Evolutionary conservation across 2,329 filamentous ascomycete genomes (phyloP).

Genomic region (Chaetomium globosum): DNA sequence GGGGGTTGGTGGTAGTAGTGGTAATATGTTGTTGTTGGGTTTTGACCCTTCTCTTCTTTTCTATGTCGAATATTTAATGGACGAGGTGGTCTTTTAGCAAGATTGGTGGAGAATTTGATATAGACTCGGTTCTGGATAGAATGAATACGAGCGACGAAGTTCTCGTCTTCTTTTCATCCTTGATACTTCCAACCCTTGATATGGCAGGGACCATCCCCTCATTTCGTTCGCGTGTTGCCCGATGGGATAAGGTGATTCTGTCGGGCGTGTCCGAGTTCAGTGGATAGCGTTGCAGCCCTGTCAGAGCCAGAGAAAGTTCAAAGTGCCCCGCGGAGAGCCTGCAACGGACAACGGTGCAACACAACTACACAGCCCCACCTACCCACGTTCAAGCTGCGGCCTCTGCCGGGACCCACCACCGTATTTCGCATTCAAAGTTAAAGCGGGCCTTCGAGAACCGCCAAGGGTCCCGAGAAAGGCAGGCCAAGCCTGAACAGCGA

Average conservation of each 20-base stretch:
- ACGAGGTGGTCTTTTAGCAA: neutral
- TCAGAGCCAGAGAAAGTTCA: neutral
- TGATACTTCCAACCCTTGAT: no score
- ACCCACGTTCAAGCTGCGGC: neutral
- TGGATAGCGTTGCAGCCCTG: no score
- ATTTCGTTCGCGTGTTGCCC: neutral
- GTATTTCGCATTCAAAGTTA: conserved; percentile 33
- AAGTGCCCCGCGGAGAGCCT: conserved; percentile 24
- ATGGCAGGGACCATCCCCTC: no score
- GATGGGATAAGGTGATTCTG: neutral
- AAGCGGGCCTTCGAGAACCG: conserved; percentile 20
- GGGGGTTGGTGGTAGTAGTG: neutral
- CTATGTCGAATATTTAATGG: neutral
- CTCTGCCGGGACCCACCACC: conserved; percentile 25
- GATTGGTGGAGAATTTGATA: no score
- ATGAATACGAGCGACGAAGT: neutral
- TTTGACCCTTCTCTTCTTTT: neutral
- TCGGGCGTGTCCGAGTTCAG: neutral
- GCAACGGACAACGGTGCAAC: neutral
- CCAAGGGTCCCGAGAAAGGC: neutral
- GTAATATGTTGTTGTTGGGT: neutral
- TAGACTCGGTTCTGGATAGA: neutral
- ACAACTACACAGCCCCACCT: conserved; percentile 16
- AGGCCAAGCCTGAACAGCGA: neutral
- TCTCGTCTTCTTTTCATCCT: neutral